Evolutionary conservation across 176 grass and related monocot genomes (phyloP), one percentile per base, ranked within the genome.

Genomic region (Olyra latifolia): DNA sequence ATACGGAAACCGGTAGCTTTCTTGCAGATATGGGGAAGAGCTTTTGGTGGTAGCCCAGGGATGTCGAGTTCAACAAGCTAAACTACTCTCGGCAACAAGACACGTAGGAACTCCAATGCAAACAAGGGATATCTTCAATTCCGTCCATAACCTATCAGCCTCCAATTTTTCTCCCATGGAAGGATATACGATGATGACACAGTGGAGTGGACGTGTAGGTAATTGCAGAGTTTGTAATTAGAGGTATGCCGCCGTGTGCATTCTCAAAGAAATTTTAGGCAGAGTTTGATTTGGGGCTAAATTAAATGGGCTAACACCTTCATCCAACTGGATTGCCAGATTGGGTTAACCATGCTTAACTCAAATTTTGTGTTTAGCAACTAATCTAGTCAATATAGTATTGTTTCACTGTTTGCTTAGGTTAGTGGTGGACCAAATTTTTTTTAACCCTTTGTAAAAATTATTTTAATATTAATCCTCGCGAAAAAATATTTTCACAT

Each of bases 61-160:
- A 75, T 54, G 69, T 80, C 75, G 49, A 79, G 25, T 58, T 80
- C 30, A 3, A 20, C 76, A 89, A 89, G 53, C 64, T 70, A 89
- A 80, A 25, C 75, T 50, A 70, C 62, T 84, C 42, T 46, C 75
- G 76, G 62, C 42, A 75, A 75, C 22, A 75, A 0, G 23, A 53
- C 81, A 62, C 19, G 69, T 46, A 23, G 24, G 65, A 77, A 56
- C 25, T 64, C 72, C 30, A 71, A 41, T 71, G 23, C 13, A 54
- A 60, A 54, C 19, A 55, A 41, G 4, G 10, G 60, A 17, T 16
- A 60, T 27, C 45, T 30, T 46, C 52, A 79, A 12, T 48, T 54
- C 32, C 9, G 10, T 22, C 58, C 38, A 59, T 60, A 76, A 39
- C 62, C 8, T 39, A 35, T 35, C 32, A 35, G 32, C 16, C 35